Base-by-base conservation (phyloP, 495 filamentous ascomycete species). In the Entonaema liquescens region DNA sequence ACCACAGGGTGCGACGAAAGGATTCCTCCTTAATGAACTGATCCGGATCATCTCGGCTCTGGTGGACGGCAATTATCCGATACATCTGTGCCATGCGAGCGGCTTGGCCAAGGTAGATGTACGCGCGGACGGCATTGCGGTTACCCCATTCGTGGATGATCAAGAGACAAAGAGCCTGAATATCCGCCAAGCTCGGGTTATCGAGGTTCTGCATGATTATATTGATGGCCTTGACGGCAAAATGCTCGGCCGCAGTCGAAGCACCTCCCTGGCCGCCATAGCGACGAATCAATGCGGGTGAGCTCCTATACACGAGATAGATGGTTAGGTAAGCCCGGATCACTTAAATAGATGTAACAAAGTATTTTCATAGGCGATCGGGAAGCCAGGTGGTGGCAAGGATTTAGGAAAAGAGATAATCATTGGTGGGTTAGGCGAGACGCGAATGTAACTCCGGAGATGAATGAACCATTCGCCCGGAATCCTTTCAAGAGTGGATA, bases 101-200 rank as follows among this genome's bases (percentile, higher is more conserved):
- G 42, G 83, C 83, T 57, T 84, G 83, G 54, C 83, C 83, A 28
- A 85, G 79, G 40, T 84, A 84, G 61, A 84, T 78, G 75, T 85
- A 85, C 70, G 83, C 83, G 23, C 82, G 81, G 64, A 85, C 82
- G 55, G 83, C 83, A 69, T 84, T 84, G 17, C 83, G 73, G 65
- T 79, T 82, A 53, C 83, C 83, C 83, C 83, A 85, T 73, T 85
- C 83, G 70, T 85, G 83, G 58, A 85, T 79, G 66, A 83, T 81
- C 40, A 85, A 64, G 31, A 85, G 79, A 75, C 83, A 85, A 53
- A 85, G 75, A 64, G 82, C 79, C 77, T 85, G 83, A 70, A 85
- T 83, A 62, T 85, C 83, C 59, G 83, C 82, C 60, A 85, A 80
- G 70, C 74, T 81, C 59, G 82, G 82, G 44, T 82, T 79, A 62